Base-by-base conservation (phyloP, 352 stramenopile genomes). In the Pythium sukuiense region DNA sequence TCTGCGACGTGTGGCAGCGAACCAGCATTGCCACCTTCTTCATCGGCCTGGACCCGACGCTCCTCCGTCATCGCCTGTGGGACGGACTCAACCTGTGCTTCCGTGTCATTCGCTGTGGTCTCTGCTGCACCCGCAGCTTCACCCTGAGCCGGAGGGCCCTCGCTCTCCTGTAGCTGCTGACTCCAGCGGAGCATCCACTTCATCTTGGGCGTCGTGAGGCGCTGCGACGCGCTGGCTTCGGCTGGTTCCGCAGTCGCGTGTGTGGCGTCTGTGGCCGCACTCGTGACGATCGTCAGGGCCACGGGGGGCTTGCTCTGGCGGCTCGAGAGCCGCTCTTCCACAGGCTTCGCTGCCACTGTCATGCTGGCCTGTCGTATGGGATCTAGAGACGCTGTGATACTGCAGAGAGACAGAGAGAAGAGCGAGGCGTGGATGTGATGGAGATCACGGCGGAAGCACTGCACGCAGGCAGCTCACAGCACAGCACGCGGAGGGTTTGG, bases 121-220 rank as follows among this genome's bases (percentile, higher is more conserved):
- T 43, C 52, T 20, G 14, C 39, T 56, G 30, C 24, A 9, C 2
- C 27, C 5, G 3, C 32, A 37, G 26, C 43, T 55, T 48, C 39
- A 11, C 27, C 16, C 37, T 18, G n/a, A 2, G n/a, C 71, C 26
- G 83, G 65, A 55, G 85, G 72, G 35, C 80, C 72, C 8, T 74
- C 79, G 59, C 79, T 73, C 48, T 66, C 6, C 52, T 33, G 18
- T 55, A 77, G 43, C 65, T 92, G 75, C 16, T 77, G 74, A 37
- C 71, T 90, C 85, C 85, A 93, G 6, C 77, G 62, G 70, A 85
- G 80, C 52, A 93, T 91, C 85, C 85, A 93, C 58, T 78, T 77
- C 73, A 89, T 85, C 74, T 93, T 91, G 56, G 83, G 85, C 59
- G 85, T 90, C 16, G 90, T 67, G 30, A 67, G 35, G 8, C 29